Conservation (phyloP, 1,139 yeast species). For the Kodamaea anthophila region DNA sequence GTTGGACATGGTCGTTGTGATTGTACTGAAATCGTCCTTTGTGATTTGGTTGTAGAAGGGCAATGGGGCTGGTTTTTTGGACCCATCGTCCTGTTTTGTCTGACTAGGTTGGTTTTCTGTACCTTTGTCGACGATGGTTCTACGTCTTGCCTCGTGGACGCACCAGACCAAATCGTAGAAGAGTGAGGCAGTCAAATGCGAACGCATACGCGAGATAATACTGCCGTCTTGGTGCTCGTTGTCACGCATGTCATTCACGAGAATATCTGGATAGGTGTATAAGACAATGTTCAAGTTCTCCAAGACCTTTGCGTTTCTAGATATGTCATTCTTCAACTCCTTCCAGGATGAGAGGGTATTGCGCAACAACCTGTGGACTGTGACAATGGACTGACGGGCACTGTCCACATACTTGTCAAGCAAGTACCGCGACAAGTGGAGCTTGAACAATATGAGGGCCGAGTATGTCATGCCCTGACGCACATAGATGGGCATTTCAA, state of each 20-base stretch:
- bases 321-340: slow-evolving; percentile 82
- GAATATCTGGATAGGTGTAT: slow-evolving; percentile 81
- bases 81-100: slow-evolving; percentile 3
- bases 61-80: slow-evolving; percentile 53
- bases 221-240: slow-evolving; percentile 35
- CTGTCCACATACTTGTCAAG: slow-evolving; percentile 77
- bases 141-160: slow-evolving; percentile 86
- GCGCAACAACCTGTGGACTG: slow-evolving; percentile 81
- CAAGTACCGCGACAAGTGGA: slow-evolving; percentile 74
- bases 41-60: slow-evolving; percentile 93
- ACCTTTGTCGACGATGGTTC: slow-evolving; percentile 48
- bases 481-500: slow-evolving; percentile 81
- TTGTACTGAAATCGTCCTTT: slow-evolving; percentile 83
- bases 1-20: slow-evolving; percentile 82
- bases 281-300: slow-evolving; percentile 85
- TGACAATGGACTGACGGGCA: slow-evolving; percentile 88
- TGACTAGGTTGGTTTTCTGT: slow-evolving; percentile 4
- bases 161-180: slow-evolving; percentile 94
- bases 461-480: slow-evolving; percentile 82
- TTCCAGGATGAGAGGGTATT: slow-evolving; percentile 91
- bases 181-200: slow-evolving; percentile 85
- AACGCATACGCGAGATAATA: slow-evolving; percentile 81
- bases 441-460: slow-evolving; percentile 70
- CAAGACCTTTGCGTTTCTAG: slow-evolving; percentile 87
- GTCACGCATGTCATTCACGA: slow-evolving; percentile 27